phyloP scores from a whole-genome alignment of 2,329 filamentous ascomycete species.

The Pseudopyricularia cyperi region DNA sequence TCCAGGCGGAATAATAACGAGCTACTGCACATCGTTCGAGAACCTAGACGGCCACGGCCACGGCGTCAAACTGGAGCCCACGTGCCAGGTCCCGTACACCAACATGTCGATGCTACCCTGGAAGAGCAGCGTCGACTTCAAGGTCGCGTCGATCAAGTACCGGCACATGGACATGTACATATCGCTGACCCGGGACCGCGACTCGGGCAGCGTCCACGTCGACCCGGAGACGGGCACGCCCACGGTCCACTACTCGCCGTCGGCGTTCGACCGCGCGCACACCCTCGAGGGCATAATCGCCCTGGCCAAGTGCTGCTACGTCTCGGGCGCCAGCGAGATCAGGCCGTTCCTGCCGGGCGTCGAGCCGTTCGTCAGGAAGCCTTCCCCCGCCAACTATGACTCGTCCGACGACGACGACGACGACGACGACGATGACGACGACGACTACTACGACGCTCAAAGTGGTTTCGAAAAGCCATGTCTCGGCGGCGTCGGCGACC shows the following conservation, averaged over 20 bases:
- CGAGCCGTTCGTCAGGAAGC: conserved; percentile 42
- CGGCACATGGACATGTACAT: conserved; percentile 62
- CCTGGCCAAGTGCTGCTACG: conserved; percentile 63
- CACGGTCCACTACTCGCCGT: conserved; percentile 57
- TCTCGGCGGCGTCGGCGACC: conserved; percentile 42
- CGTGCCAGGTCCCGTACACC: conserved; percentile 57
- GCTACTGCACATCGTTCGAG: conserved; percentile 64
- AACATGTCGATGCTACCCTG: conserved; percentile 53
- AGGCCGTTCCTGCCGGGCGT: conserved; percentile 49
- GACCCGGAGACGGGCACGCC: conserved; percentile 55
- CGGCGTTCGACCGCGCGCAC: conserved; percentile 58
- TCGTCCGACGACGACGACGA: conserved; percentile 6
- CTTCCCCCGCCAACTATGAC: conserved; percentile 5
- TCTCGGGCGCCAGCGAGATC: conserved; percentile 71
- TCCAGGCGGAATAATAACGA: conserved; percentile 64
- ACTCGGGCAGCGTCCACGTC: conserved; percentile 59
- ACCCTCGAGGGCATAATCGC: conserved; percentile 60
- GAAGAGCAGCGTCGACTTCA: conserved; percentile 56
- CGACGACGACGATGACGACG: conserved; percentile 13
- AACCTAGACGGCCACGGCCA: conserved; percentile 72
- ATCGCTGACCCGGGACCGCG: conserved; percentile 60
- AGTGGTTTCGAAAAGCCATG: background rate
- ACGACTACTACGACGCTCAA: too few relatives aligned
- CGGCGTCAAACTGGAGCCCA: conserved; percentile 68
- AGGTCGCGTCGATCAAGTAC: conserved; percentile 55